These are phyloP conservation scores for Periconia sp. DNA, from an alignment of 2,329 filamentous ascomycete species.

Conservation along the genomic window DNA sequence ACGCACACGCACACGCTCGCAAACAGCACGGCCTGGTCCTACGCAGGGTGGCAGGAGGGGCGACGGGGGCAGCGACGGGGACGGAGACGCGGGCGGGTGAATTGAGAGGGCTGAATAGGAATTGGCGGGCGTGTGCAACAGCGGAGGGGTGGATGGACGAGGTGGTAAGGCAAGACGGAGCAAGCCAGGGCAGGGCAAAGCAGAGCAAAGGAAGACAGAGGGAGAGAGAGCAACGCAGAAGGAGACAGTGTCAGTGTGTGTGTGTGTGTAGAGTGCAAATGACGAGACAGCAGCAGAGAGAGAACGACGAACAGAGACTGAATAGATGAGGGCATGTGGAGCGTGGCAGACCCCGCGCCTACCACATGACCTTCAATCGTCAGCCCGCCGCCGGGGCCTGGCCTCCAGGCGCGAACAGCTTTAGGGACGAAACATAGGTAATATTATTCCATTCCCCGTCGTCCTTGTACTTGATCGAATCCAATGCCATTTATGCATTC, in stretches of 20 bases:
- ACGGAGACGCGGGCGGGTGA: constrained; percentile 1
- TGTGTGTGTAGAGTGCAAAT: too few relatives aligned
- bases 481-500: too few relatives aligned
- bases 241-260: too few relatives aligned
- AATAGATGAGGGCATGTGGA: background rate
- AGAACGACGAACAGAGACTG: background rate
- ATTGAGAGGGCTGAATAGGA: background rate
- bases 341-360: too few relatives aligned
- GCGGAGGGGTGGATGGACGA: background rate
- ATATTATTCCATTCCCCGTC: too few relatives aligned
- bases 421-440: too few relatives aligned
- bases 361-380: too few relatives aligned
- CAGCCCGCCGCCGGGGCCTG: too few relatives aligned
- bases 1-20: background rate
- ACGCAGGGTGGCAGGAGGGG: constrained; percentile 2
- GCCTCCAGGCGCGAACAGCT: too few relatives aligned
- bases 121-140: background rate
- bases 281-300: background rate
- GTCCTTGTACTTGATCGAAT: too few relatives aligned
- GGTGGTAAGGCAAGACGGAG: background rate
- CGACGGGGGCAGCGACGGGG: constrained; percentile 2
- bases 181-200: background rate
- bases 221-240: too few relatives aligned
- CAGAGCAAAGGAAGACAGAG: background rate
- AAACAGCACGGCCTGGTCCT: constrained; percentile 4